Conservation (phyloP, 371 early-diverging fungal genomes). For the Apophysomyces trapeziformis region DNA sequence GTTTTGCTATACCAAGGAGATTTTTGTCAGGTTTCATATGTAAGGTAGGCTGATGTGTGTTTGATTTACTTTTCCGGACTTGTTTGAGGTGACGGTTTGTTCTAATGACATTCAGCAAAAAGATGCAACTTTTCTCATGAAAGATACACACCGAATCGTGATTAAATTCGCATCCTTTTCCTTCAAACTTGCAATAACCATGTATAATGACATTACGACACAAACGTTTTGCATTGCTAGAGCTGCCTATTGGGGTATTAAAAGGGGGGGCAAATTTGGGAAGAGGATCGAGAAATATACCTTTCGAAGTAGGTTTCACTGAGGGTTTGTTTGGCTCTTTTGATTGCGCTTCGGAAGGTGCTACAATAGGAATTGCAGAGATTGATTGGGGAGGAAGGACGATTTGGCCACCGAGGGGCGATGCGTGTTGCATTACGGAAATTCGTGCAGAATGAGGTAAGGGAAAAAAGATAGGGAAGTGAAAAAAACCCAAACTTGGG, state of each 20-base stretch:
- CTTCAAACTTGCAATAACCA: slow-evolving; percentile 86
- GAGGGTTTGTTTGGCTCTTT: slow-evolving; percentile 29
- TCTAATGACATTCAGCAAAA: slow-evolving; percentile 15
- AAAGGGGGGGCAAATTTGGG: neutral
- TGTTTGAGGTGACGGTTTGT: slow-evolving; percentile 37
- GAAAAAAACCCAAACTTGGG: slow-evolving; percentile 9
- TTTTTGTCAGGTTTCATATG: neutral
- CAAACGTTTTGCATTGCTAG: slow-evolving; percentile 54
- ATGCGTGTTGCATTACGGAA: slow-evolving; percentile 25
- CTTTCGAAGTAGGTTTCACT: slow-evolving; percentile 44
- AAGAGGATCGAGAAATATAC: slow-evolving; percentile 26
- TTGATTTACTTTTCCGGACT: slow-evolving; percentile 64
- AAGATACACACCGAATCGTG: slow-evolving; percentile 67
- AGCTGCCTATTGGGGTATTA: slow-evolving; percentile 22
- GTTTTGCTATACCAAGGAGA: slow-evolving; percentile 38
- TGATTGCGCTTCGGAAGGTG: slow-evolving; percentile 46
- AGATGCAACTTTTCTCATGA: neutral
- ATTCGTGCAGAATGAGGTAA: slow-evolving; percentile 6
- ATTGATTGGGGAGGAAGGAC: slow-evolving; percentile 48
- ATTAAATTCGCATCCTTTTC: slow-evolving; percentile 86
- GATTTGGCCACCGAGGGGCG: slow-evolving; percentile 45
- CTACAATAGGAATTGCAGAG: slow-evolving; percentile 64
- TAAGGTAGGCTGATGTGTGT: slow-evolving; percentile 8
- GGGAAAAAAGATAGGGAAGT: neutral
- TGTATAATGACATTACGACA: slow-evolving; percentile 87